Evolutionary conservation across 768 basidiomycete genomes (phyloP).

Genomic region (Pulveroboletus sp.): DNA sequence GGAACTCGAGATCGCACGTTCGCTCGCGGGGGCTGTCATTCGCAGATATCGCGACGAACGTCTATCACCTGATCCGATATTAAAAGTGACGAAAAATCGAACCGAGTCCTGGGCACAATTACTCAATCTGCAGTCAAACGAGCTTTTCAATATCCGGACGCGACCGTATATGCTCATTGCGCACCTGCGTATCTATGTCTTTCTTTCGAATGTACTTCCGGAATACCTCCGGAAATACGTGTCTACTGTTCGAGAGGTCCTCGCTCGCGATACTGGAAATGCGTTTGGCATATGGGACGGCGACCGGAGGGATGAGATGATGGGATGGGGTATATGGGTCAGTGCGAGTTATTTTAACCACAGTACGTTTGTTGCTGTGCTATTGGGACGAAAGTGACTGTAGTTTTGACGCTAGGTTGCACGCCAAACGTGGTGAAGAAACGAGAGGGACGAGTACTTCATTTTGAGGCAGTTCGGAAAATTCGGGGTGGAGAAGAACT

Average conservation of each 20-base stretch:
- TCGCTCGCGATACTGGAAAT: conserved; percentile 63
- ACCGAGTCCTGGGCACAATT: conserved; percentile 44
- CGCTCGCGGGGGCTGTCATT: conserved; percentile 50
- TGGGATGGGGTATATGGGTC: conserved; percentile 63
- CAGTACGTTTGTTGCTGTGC: conserved; percentile 34
- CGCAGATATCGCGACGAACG: conserved; percentile 34
- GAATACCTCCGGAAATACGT: conserved; percentile 34
- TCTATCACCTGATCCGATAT: conserved; percentile 8
- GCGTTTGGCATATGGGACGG: conserved; percentile 69
- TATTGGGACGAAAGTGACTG: not conserved
- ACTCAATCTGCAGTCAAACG: conserved; percentile 57
- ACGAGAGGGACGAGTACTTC: conserved; percentile 41
- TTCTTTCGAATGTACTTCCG: conserved; percentile 41
- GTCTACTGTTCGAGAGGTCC: conserved; percentile 48
- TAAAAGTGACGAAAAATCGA: conserved; percentile 1
- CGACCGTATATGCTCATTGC: conserved; percentile 52
- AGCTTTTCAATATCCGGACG: conserved; percentile 42
- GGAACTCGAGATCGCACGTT: conserved; percentile 59
- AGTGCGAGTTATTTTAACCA: conserved; percentile 70
- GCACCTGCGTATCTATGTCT: conserved; percentile 53
- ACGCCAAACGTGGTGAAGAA: conserved; percentile 49
- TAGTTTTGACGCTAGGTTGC: conserved; percentile 39
- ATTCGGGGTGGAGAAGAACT: conserved; percentile 52
- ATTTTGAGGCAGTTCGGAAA: conserved; percentile 44
- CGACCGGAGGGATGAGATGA: conserved; percentile 49